Percentiles rank a stretch among this genome's conserved stretches.
These are phyloP conservation scores for Podila epicladia DNA, from an alignment of 192 early-diverging fungal species.

Conservation along the genomic window DNA sequence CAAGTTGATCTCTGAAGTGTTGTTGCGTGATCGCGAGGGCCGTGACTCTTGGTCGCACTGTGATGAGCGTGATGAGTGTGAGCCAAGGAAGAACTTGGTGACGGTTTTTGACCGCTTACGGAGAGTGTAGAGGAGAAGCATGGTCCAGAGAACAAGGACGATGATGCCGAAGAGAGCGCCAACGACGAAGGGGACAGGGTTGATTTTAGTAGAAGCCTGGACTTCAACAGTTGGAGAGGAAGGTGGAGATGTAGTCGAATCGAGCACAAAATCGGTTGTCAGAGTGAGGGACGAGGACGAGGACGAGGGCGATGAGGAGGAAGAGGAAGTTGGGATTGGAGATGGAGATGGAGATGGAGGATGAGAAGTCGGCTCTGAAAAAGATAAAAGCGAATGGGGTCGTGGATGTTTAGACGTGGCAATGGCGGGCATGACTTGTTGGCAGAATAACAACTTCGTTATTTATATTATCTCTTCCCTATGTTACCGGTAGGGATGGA, in stretches of 20 bases:
- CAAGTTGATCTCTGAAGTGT: not conserved
- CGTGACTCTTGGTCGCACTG: not conserved
- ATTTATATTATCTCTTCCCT: too few species aligned
- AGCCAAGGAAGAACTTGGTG: not conserved
- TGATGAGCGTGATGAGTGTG: not conserved
- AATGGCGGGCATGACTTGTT: too few species aligned
- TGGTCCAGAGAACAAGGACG: not conserved
- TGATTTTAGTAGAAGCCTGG: not conserved
- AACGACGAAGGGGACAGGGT: slow-evolving; percentile 13
- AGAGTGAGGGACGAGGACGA: not conserved
- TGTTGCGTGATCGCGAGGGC: not conserved
- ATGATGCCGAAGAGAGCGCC: not conserved
- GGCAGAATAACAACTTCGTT: too few species aligned
- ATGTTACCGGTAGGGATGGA: too few species aligned
- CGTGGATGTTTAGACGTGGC: too few species aligned
- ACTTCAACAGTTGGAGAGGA: not conserved
- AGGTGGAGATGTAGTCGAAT: not conserved
- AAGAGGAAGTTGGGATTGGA: not conserved
- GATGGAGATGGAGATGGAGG: too few species aligned
- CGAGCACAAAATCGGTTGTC: not conserved
- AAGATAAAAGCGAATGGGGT: not conserved
- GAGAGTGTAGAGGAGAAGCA: not conserved
- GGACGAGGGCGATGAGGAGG: not conserved
- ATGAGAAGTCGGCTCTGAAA: too few species aligned
- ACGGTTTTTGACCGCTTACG: slow-evolving; percentile 4